Base-by-base conservation (phyloP, 805 yeast species). In the Candida quercuum region DNA sequence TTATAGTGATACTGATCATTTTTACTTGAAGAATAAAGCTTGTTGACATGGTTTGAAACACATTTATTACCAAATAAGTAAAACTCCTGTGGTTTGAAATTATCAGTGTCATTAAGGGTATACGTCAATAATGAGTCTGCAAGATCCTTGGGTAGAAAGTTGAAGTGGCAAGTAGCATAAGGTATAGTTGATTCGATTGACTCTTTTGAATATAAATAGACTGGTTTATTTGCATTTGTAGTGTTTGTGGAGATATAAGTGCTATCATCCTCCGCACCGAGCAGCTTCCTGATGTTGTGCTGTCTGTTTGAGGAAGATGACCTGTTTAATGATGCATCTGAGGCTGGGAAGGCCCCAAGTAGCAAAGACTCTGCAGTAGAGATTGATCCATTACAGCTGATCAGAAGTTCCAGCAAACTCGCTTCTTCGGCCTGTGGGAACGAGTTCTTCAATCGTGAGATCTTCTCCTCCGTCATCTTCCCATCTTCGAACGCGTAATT, bases 21-120 rank as follows among this genome's bases (percentile, higher is more conserved):
- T 16, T 17, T 32, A 15, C 36, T 37, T 23, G 50, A 47, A 1
- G 63, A 47, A 47, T 66, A 74, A 9, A 63, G 31, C 4, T 67
- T 64, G 2, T 74, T 60, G 6, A 60, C 54, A 51, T 80, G 87
- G n/a, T 74, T 72, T 2, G 89, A 76, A 6, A 50, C 52, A 35
- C 86, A 82, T 35, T 65, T 56, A 14, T 79, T 73, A 2, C 81
- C 87, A 46, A 81, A 83, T 9, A 85, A 60, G 40, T 73, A 68
- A 51, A 85, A 85, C 45, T 67, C 62, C 18, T 69, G 65, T 8
- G 61, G 54, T 1, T 45, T 48, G 61, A 77, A 76, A 1, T 45
- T 38, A 1, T 61, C 47, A 5, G 64, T 56, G 26, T 71, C 74
- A 1, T 62, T 54, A 42, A 72, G 39, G 12, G 81, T 59, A 15